These are phyloP conservation scores for Dendrobium officinale DNA, from an alignment of 106 monocot genomes.

Conservation along the genomic window DNA sequence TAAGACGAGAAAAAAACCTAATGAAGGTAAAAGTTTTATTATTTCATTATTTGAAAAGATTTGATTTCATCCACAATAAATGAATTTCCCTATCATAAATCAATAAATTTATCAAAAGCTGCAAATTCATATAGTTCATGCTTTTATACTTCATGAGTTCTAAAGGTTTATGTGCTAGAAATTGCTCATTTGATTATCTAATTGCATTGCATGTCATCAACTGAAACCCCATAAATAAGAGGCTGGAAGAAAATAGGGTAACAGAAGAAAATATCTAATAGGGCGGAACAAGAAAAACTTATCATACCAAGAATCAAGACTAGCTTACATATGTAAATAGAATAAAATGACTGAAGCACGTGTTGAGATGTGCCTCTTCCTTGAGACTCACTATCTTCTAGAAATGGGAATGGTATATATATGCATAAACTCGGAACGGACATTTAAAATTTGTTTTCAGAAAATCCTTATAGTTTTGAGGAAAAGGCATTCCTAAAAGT, in stretches of 20 bases:
- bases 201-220: background rate
- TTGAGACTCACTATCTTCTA: conserved; percentile 99
- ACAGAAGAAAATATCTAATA: background rate
- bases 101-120: background rate
- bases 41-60: background rate
- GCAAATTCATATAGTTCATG: background rate
- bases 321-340: conserved; percentile 84
- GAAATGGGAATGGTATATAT: conserved; percentile 94
- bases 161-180: background rate
- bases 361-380: conserved; percentile 99
- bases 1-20: background rate
- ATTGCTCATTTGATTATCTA: background rate
- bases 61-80: background rate
- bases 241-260: background rate
- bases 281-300: background rate
- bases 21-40: background rate
- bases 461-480: conserved; percentile 85
- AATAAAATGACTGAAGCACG: conserved; percentile 99
- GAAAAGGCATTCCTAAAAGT: conserved; percentile 76
- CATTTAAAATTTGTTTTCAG: conserved; percentile 98
- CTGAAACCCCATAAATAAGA: background rate
- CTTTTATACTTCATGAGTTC: background rate
- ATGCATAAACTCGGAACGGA: conserved; percentile 93
- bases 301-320: background rate
- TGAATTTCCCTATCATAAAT: background rate